phyloP scores from a whole-genome alignment of 1,284 basidiomycete species.

The Irpex sp. region DNA sequence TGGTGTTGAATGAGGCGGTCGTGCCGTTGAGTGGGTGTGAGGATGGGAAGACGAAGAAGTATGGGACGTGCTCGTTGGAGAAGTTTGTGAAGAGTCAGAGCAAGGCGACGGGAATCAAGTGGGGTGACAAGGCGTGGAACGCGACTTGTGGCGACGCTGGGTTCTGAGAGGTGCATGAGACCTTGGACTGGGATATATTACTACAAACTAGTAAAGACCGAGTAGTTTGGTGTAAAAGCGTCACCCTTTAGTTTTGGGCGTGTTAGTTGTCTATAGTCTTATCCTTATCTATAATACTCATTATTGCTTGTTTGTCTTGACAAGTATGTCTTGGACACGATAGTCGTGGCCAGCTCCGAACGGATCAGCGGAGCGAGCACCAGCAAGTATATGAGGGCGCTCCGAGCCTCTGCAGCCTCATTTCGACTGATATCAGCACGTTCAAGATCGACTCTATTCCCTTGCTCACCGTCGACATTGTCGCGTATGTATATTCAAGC shows the following conservation, averaged over 20 bases:
- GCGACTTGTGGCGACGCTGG: constrained; percentile 29
- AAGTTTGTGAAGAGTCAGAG: constrained; percentile 30
- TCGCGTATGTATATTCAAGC: no score
- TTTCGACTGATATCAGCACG: neutral
- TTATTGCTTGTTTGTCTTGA: neutral
- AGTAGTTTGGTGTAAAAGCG: neutral
- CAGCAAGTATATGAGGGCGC: neutral
- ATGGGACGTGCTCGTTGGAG: constrained; percentile 35
- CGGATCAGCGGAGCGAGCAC: neutral
- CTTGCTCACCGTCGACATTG: neutral
- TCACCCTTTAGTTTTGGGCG: neutral
- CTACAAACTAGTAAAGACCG: neutral
- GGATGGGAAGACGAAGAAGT: constrained; percentile 21
- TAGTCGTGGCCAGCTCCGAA: neutral
- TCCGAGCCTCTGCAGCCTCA: neutral
- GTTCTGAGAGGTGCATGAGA: constrained; percentile 7
- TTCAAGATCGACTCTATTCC: neutral
- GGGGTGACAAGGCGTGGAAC: constrained; percentile 33
- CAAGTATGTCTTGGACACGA: neutral
- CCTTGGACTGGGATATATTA: no score
- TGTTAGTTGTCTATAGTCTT: neutral
- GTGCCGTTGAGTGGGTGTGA: constrained; percentile 32
- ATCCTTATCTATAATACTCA: neutral
- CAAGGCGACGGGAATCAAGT: constrained; percentile 25
- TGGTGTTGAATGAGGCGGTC: constrained; percentile 39